Base-by-base conservation (phyloP, 176 grass and related monocot genomes). In the Pontederia paniculata region DNA sequence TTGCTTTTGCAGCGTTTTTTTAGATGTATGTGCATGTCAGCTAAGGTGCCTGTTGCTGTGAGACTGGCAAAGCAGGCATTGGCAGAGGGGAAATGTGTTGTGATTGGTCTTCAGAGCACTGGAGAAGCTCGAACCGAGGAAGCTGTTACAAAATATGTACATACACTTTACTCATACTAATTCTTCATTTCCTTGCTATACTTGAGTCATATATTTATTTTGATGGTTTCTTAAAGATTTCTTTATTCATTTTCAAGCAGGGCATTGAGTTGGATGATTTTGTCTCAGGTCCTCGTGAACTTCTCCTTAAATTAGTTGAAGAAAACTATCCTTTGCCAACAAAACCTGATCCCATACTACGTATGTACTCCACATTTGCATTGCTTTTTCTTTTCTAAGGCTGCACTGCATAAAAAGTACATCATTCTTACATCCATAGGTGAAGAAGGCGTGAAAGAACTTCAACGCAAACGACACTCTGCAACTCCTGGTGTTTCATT, bases 231-330 rank as follows among this genome's bases (percentile, higher is more conserved):
- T 23, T 50, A 64, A 64, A 44, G 15, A 21, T 23, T 58, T 47
- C 50, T 66, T 50, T 44, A 50, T 44, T 22, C 60, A 54, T 70
- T 69, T 23, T 63, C 43, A 51, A 74, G 57, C 74, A 98, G 93
- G 93, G 93, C 62, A 58, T 78, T 87, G 93, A 98, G 79, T 76
- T 98, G 78, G 93, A 98, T 72, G 93, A 98, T 65, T 98, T 98
- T 56, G 77, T 98, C 57, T 98, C 93, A 65, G 93, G 93, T 57
- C 93, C 93, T 31, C 83, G 86, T n/a, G 93, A 98, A 53, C 86
- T 98, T 50, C 83, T 98, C 57, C 77, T 98, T 59, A 98, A 91
- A 75, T 67, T 98, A 59, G 83, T 98, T 31, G 93, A 98, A 78
- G 93, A 98, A 52, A 78, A 98, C 50, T 98, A 98, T 62, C 93